Base-by-base conservation (phyloP, 1,284 basidiomycete genomes). In the Heterobasidion irregulare region DNA sequence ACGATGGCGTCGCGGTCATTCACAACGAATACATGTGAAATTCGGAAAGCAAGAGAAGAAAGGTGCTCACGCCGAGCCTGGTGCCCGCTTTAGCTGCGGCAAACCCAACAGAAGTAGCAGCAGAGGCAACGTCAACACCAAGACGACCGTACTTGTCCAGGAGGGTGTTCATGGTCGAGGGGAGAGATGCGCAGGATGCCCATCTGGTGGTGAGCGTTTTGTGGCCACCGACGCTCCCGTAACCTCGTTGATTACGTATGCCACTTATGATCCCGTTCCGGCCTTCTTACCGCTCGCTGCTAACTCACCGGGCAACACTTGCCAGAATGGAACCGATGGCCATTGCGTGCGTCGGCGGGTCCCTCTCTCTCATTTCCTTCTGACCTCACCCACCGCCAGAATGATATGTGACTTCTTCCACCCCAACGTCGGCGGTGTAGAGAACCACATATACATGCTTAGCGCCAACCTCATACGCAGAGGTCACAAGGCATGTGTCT, bases 331-430 rank as follows among this genome's bases (percentile, higher is more conserved):
- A 50, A 12, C 13, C 48, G 8, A 33, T 50, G 12, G 8, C 19
- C 26, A 50, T 26, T 34, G 6, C 51, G 9, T 45, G 36, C 59
- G 56, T 56, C 38, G 16, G 56, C 52, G 26, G 35, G 6, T 36
- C 16, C 26, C 8, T 7, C 8, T 26, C 26, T 26, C 26, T 26
- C 26, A 5, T 26, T 26, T 26, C 26, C 26, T 26, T 26, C 26
- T 26, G 26, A 26, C 26, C 26, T 4, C 26, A 5, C 5, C 6
- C 26, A 26, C 6, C 26, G 4, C 26, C 56, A 95, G 92, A 32
- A 94, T 99, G 91, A 84, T 98, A 50, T 93, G 87, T 50, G 96
- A 99, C 71, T 99, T 98, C 75, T 99, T 98, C 74, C 87, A 92
- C 66, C 96, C 96, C 0, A 82, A 86, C 59, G 88, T 97, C 2